Conservation (phyloP, 2,329 filamentous ascomycete species). For the Madurella mycetomatis region DNA sequence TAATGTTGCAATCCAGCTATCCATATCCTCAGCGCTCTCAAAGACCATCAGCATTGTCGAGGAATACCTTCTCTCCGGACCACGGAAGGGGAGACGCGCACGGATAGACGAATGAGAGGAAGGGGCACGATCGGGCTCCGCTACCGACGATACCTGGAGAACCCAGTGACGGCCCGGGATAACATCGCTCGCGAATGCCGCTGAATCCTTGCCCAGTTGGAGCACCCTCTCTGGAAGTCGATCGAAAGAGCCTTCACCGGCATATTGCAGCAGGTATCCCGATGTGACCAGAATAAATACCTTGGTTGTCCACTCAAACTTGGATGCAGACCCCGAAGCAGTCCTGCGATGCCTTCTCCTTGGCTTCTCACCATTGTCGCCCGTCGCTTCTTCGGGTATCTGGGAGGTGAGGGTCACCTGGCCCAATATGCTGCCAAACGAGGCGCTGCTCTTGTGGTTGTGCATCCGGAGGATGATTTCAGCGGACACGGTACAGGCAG, state of each 20-base stretch:
- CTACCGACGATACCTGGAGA: constrained; percentile 65
- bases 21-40: constrained; percentile 69
- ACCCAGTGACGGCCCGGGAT: constrained; percentile 80
- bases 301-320: constrained; percentile 64
- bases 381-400: constrained; percentile 25
- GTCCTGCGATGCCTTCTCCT: constrained; percentile 48
- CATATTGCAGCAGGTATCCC: constrained; percentile 71
- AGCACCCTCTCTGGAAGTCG: constrained; percentile 70
- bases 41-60: constrained; percentile 69
- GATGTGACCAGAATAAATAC: constrained; percentile 67
- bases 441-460: constrained; percentile 44
- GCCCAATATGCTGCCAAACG: constrained; percentile 32
- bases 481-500: constrained; percentile 61
- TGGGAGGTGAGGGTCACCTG: constrained; percentile 26
- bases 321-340: constrained; percentile 37
- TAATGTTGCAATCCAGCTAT: constrained; percentile 66
- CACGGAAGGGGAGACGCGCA: constrained; percentile 59
- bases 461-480: constrained; percentile 64
- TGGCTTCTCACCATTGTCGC: constrained; percentile 36
- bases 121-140: constrained; percentile 53
- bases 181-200: constrained; percentile 73
- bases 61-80: constrained; percentile 51
- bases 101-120: constrained; percentile 57
- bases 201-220: constrained; percentile 67
- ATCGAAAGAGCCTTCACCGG: constrained; percentile 65